Base-by-base conservation (phyloP, 345 rosid genomes). In the Tarenaya hassleriana region DNA sequence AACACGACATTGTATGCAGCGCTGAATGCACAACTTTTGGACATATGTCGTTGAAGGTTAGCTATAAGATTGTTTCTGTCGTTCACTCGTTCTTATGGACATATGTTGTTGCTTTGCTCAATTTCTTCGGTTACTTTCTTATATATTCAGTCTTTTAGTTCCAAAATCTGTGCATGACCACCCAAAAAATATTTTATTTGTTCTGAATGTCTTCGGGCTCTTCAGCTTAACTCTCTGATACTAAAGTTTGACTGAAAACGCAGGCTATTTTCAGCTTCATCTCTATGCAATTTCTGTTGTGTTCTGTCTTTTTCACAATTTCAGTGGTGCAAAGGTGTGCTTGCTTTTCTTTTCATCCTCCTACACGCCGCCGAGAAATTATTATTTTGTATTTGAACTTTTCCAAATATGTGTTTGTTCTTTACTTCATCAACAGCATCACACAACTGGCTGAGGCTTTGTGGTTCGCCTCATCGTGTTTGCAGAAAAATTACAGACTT, bases 201-300 rank as follows among this genome's bases (percentile, higher is more conserved):
- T 33, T 24, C 29, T 24, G 2, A 24, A 37, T 3, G 15, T 10
- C 41, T 37, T 10, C 11, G 3, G 15, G 47, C 61, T 17, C 45
- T 47, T 47, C 42, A 20, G 4, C 34, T 32, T 39, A 47, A 32
- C 40, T 29, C 52, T 5, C 42, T 58, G 29, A 44, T 34, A 21
- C 55, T 31, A 39, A 21, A 40, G 48, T 54, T 50, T 47, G 14
- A 16, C 53, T 54, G 37, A 39, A 59, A 16, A 60, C 41, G 63
- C 94, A 92, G 98, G 98, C 98, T 62, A 84, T 92, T 66, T 77
- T 92, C 72, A 81, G 97, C 75, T 92, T 92, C 63, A 81, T 88
- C 50, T 85, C 95, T 1, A 92, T 92, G 98, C 98, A 92, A 54
- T 86, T 92, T 55, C 97, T 88, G 75, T 59, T 92, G 60, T 92